phyloP scores from a whole-genome alignment of 192 early-diverging fungal genomes.

The Coemansia sp. region DNA sequence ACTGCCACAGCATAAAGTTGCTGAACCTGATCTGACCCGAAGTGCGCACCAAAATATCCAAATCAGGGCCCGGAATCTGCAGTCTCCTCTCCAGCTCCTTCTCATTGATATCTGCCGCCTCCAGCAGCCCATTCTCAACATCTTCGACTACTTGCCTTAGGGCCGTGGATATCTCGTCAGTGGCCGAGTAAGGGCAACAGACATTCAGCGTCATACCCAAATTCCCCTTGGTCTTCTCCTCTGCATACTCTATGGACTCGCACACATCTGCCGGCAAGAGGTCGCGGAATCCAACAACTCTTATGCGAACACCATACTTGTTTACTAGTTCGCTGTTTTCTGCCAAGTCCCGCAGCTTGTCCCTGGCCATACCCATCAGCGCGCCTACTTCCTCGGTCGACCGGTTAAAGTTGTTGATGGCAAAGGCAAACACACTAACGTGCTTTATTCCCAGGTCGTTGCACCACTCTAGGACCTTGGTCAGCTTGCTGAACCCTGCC shows the following conservation, averaged over 20 bases:
- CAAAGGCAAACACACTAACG: constrained; percentile 96
- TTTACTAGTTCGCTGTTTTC: constrained; percentile 68
- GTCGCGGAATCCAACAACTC: constrained; percentile 73
- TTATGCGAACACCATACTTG: constrained; percentile 70
- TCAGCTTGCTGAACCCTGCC: constrained; percentile 73
- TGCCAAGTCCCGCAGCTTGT: constrained; percentile 76
- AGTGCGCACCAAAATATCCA: constrained; percentile 91
- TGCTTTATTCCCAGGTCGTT: constrained; percentile 78
- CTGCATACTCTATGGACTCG: constrained; percentile 59
- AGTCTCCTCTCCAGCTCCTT: constrained; percentile 53
- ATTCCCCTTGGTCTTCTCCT: constrained; percentile 67
- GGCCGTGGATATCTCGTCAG: constrained; percentile 85
- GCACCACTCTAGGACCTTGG: constrained; percentile 86
- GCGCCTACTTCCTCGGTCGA: constrained; percentile 77
- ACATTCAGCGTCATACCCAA: constrained; percentile 77
- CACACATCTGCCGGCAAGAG: constrained; percentile 68
- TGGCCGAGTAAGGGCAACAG: constrained; percentile 88
- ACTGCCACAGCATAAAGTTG: constrained; percentile 94
- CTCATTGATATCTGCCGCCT: constrained; percentile 58
- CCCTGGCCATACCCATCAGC: constrained; percentile 77
- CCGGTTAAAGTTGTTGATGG: constrained; percentile 96
- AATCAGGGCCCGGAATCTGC: constrained; percentile 65
- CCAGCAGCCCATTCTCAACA: constrained; percentile 57
- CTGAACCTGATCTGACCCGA: constrained; percentile 94
- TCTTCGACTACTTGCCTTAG: constrained; percentile 58